Evolutionary conservation across 1,284 basidiomycete genomes (phyloP), one percentile per base, ranked within the genome.

Genomic region (Golubevia sp.): DNA sequence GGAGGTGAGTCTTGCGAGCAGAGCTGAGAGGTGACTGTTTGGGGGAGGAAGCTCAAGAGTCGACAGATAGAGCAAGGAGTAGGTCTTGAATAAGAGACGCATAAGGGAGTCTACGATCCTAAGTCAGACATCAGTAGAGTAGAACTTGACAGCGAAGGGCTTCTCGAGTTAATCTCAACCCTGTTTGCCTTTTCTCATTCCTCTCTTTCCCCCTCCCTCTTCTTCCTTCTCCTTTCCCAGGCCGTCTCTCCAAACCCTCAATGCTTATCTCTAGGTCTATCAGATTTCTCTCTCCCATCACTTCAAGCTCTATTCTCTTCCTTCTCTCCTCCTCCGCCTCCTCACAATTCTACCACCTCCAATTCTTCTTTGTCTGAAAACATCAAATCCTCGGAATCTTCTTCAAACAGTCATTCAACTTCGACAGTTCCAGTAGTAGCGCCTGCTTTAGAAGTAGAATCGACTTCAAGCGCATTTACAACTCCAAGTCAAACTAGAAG

Each of bases 201-300:
- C 34, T 15, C 4, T 18, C 62, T 52, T 30, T 26, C 3, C 8
- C 38, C 7, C 52, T 13, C 20, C 24, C 55, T 26, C 58, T n/a
- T 15, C 58, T 18, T 44, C 18, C 18, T 54, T 30, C n/a, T 20
- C 49, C 7, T 21, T 26, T 71, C 63, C 63, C 55, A 64, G 50
- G 34, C 56, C n/a, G 64, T 74, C 18, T 77, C 75, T 11, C 61
- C 52, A 4, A 70, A 77, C 25, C 67, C 73, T 13, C 67, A 70
- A 30, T 54, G 73, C 2, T 62, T 72, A 55, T 76, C 75, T 2
- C 60, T 76, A 26, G 75, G 75, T 2, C 55, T 77, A 0, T 64
- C 73, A 20, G 71, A 76, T 30, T 51, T 77, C 48, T 71, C 73
- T 2, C 57, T 60, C 13, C 18, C 15, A 56, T 23, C 62, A 6